Conservation (phyloP, 2,329 filamentous ascomycete genomes). For the Cladophialophora yegresii region DNA sequence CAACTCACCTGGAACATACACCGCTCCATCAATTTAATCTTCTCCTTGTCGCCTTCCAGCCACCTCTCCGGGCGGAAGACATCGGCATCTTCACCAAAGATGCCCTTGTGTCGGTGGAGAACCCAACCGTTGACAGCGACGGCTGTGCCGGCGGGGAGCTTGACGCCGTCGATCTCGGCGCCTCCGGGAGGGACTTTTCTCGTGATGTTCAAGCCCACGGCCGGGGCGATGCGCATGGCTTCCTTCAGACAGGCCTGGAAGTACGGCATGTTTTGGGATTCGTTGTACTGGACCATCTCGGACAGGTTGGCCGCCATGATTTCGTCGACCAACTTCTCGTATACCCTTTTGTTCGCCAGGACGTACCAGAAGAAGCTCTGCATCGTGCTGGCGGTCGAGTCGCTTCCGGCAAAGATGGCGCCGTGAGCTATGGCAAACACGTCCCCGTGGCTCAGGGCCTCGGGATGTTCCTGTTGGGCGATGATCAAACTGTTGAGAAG, state of each 20-base stretch:
- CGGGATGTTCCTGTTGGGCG: constrained; percentile 55
- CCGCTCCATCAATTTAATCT: constrained; percentile 54
- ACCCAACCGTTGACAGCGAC: constrained; percentile 44
- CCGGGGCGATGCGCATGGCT: constrained; percentile 36
- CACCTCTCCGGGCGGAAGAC: constrained; percentile 51
- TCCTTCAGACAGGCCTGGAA: constrained; percentile 35
- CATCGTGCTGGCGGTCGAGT: constrained; percentile 63
- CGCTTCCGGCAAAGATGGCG: constrained; percentile 56
- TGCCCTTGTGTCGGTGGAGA: constrained; percentile 44
- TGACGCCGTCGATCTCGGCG: constrained; percentile 30
- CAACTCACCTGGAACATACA: constrained; percentile 57
- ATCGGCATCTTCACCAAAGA: constrained; percentile 47
- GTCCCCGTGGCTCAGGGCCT: constrained; percentile 54
- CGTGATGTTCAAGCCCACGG: constrained; percentile 38
- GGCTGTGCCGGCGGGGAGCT: constrained; percentile 27
- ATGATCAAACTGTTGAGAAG: constrained; percentile 56
- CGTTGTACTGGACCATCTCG: constrained; percentile 32
- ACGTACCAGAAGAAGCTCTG: constrained; percentile 59
- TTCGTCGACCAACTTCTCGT: constrained; percentile 52
- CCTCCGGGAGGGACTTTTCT: constrained; percentile 35
- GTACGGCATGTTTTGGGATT: constrained; percentile 33
- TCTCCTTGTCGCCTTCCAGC: constrained; percentile 39
- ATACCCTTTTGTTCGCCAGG: constrained; percentile 50
- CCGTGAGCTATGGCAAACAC: constrained; percentile 61
- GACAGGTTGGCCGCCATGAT: constrained; percentile 37